Percentiles rank a stretch among this genome's conserved stretches.
phyloP scores from a whole-genome alignment of 2,329 filamentous ascomycete genomes.

The Ceratocystis destructans region DNA sequence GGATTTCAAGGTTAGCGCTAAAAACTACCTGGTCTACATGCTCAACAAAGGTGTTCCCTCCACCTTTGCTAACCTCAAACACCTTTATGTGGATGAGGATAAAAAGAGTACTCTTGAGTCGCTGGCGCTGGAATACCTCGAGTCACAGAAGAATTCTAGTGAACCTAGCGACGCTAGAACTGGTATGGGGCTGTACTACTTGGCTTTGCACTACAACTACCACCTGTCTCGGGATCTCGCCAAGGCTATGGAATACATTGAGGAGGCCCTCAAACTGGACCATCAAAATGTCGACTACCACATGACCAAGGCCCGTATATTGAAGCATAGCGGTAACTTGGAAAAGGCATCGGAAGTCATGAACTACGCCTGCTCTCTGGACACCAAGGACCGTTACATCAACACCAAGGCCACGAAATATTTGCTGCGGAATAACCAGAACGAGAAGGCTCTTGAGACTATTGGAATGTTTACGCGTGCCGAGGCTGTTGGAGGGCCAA shows the following conservation, averaged over 20 bases:
- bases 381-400: constrained; percentile 88
- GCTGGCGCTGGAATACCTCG: constrained; percentile 65
- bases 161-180: constrained; percentile 41
- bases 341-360: constrained; percentile 72
- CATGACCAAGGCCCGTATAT: constrained; percentile 90
- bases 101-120: constrained; percentile 68
- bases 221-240: constrained; percentile 67
- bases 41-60: constrained; percentile 87
- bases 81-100: constrained; percentile 62
- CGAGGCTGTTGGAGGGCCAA: constrained; percentile 72
- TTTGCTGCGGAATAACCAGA: constrained; percentile 82
- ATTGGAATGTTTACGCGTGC: constrained; percentile 91
- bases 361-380: constrained; percentile 72
- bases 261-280: constrained; percentile 67
- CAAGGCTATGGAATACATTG: constrained; percentile 70
- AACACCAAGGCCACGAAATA: constrained; percentile 98
- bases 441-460: constrained; percentile 70
- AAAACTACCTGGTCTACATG: constrained; percentile 69
- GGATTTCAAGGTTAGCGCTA: constrained; percentile 63
- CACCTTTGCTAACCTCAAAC: constrained; percentile 91
- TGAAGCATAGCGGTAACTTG: constrained; percentile 74
- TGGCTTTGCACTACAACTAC: constrained; percentile 96
- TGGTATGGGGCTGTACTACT: constrained; percentile 60
- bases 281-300: constrained; percentile 78
- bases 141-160: constrained; percentile 35